These are phyloP conservation scores for Stylosanthes scabra DNA, from an alignment of 331 rosid species.

Conservation along the genomic window DNA sequence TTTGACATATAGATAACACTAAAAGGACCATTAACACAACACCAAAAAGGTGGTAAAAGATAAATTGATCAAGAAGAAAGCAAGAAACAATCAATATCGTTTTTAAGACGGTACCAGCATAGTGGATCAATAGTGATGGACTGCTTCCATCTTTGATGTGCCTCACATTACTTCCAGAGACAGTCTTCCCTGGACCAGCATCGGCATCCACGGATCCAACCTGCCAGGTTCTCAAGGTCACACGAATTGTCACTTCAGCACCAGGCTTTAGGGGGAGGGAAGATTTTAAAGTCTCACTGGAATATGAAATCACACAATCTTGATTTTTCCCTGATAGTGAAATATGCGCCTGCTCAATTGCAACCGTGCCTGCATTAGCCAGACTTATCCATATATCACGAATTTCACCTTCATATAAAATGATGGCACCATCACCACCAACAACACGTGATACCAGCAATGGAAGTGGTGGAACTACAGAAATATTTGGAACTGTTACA, in stretches of 20 bases:
- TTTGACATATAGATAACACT: neutral
- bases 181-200: constrained; percentile 59
- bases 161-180: constrained; percentile 59
- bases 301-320: constrained; percentile 79
- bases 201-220: constrained; percentile 69
- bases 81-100: constrained; percentile 1
- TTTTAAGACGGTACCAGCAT: constrained; percentile 68
- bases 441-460: constrained; percentile 82
- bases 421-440: constrained; percentile 95
- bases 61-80: constrained; percentile 19
- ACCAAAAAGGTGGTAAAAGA: neutral
- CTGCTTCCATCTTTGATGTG: constrained; percentile 80
- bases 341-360: constrained; percentile 90
- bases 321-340: constrained; percentile 94
- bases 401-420: constrained; percentile 96
- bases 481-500: constrained; percentile 78
- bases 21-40: neutral
- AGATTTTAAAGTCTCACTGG: constrained; percentile 78
- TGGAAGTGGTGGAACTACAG: constrained; percentile 83
- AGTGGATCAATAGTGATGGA: constrained; percentile 87
- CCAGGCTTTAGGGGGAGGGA: constrained; percentile 94
- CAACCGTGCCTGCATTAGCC: constrained; percentile 97
- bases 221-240: constrained; percentile 95
- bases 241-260: constrained; percentile 88
- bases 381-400: constrained; percentile 87